Conservation (phyloP, 2,329 filamentous ascomycete genomes). For the Colletotrichum sublineola region DNA sequence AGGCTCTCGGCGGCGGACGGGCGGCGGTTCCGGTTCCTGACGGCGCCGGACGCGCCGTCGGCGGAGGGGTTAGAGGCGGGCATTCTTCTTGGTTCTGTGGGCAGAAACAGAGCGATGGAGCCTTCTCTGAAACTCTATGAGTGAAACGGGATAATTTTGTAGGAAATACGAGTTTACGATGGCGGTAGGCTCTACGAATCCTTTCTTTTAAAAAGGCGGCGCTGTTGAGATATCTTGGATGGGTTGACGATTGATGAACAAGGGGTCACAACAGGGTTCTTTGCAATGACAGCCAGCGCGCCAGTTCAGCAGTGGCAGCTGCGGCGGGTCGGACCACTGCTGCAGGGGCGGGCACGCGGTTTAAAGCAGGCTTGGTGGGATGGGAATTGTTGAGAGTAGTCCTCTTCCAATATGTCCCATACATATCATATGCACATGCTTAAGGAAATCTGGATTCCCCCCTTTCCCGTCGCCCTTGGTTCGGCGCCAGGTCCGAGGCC, state of each 20-base stretch:
- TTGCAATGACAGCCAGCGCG: background rate
- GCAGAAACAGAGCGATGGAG: background rate
- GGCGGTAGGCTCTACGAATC: background rate
- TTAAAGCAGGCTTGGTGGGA: background rate
- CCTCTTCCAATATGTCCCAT: background rate
- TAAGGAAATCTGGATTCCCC: background rate
- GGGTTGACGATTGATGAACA: background rate
- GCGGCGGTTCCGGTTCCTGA: conserved; percentile 22
- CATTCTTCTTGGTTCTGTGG: background rate
- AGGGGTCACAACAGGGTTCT: background rate
- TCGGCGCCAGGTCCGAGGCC: conserved; percentile 26
- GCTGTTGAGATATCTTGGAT: background rate
- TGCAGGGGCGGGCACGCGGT: conserved; percentile 8
- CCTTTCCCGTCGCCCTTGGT: background rate
- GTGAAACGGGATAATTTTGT: background rate
- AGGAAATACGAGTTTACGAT: too few relatives aligned
- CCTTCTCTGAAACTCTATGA: background rate
- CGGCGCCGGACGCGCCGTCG: background rate
- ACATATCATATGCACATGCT: conserved; percentile 4
- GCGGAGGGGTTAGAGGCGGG: background rate
- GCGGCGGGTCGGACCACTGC: conserved; percentile 6
- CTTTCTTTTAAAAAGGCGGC: background rate
- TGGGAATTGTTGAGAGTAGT: conserved; percentile 20
- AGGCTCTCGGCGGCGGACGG: conserved; percentile 19
- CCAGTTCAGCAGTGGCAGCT: background rate